phyloP scores from a whole-genome alignment of 441 rosid species.

The Croton laevigatus region DNA sequence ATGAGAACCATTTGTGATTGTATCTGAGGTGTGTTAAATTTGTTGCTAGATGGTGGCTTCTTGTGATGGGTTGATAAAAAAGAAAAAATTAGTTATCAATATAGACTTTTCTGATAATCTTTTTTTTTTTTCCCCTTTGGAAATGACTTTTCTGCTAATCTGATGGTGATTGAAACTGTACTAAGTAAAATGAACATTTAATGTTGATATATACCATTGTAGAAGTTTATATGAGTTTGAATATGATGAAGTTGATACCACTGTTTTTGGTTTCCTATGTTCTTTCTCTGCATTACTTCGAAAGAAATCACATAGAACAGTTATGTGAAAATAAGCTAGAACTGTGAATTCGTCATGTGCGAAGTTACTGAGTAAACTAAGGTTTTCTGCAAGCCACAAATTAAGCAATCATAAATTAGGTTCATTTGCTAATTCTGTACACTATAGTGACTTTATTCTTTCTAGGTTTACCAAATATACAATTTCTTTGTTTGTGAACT shows the following conservation, averaged over 20 bases:
- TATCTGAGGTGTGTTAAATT: neutral
- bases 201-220: neutral
- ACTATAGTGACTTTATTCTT: neutral
- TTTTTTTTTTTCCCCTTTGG: too few species aligned
- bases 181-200: neutral
- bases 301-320: neutral
- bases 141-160: neutral
- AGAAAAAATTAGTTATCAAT: neutral
- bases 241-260: constrained; percentile 2
- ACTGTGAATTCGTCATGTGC: constrained; percentile 6
- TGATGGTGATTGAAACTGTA: neutral
- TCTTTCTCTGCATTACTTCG: neutral
- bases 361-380: neutral
- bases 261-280: neutral
- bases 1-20: neutral
- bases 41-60: neutral
- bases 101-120: neutral
- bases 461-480: neutral
- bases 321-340: neutral
- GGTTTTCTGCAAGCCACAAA: neutral
- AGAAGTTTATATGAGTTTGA: neutral
- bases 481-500: constrained; percentile 6
- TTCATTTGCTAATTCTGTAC: neutral
- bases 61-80: neutral
- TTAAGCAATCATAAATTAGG: neutral